Evolutionary conservation across 768 basidiomycete genomes (phyloP).

Genomic region (Boletus sp.): DNA sequence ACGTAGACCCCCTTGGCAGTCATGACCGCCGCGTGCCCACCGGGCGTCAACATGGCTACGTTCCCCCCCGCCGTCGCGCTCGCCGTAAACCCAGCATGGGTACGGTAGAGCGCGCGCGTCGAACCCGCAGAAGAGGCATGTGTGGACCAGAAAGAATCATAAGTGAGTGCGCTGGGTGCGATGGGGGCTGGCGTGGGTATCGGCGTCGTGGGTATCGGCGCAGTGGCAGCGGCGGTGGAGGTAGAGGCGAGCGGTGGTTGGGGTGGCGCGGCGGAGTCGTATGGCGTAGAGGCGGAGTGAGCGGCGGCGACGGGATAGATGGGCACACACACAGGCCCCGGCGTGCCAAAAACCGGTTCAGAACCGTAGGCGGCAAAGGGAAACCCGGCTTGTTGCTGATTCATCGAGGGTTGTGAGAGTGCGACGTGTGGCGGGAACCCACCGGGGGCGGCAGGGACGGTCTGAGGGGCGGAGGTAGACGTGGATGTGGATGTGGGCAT

Average conservation of each 20-base stretch:
- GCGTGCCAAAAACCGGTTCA: background rate
- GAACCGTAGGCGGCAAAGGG: background rate
- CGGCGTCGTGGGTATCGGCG: slow-evolving; percentile 3
- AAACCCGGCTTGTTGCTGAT: slow-evolving; percentile 13
- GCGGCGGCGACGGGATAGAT: background rate
- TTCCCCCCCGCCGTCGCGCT: too few relatives aligned
- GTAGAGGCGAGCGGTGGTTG: background rate
- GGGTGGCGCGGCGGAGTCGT: background rate
- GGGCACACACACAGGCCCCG: background rate
- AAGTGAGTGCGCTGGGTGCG: slow-evolving; percentile 41
- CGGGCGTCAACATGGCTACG: slow-evolving; percentile 24
- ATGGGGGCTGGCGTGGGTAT: slow-evolving; percentile 3
- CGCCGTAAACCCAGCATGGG: too few relatives aligned
- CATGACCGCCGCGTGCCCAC: slow-evolving; percentile 31
- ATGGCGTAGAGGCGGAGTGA: background rate
- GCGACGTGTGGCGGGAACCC: background rate
- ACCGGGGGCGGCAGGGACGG: background rate
- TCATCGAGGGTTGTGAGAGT: background rate
- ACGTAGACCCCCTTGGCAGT: slow-evolving; percentile 33
- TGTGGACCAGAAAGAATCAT: slow-evolving; percentile 63
- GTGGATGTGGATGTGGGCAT: background rate
- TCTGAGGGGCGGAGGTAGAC: background rate
- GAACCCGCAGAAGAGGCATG: too few relatives aligned
- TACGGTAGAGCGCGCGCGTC: too few relatives aligned
- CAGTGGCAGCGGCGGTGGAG: background rate